Evolutionary conservation across 2,329 filamentous ascomycete species (phyloP), one percentile per base, ranked within the genome.

Genomic region (Fusarium odoratissimum): DNA sequence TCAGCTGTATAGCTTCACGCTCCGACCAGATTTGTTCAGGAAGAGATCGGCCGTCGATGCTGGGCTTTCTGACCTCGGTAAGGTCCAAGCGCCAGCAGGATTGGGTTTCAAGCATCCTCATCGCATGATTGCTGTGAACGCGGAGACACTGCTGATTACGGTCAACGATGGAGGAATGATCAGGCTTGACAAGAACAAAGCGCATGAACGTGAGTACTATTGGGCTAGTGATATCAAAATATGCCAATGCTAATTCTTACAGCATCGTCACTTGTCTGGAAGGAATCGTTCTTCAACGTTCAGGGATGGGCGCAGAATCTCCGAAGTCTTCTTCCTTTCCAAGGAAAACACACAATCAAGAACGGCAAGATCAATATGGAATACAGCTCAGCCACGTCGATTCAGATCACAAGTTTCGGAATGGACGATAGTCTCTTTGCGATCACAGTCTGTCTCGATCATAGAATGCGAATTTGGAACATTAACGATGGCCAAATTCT

Each of bases 381-480:
- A 70, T 84, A 90, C 68, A 91, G 89, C 64, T 88, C 92, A 6
- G 91, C 91, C 7, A 91, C 90, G 1, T 91, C 92, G 8, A 87
- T 89, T 72, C 81, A 90, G 80, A 80, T 88, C 57, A 86, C 87
- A 16, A 81, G 83, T 33, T 81, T 90, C 67, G 88, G 87, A 7
- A 80, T 87, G 25, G 83, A 87, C 13, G 81, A 84, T 55, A 82
- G 82, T 10, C 82, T 86, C 3, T 91, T 89, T 73, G 85, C 89
- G 4, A 93, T 97, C 76, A 95, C 95, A 0, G 90, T 97, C 54
- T 96, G 93, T 71, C 85, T 99, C 67, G 95, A 99, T 76, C 95
- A 99, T 79, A 92, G 91, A 16, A 84, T 99, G 79, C 91, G 95
- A 77, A 91, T 96, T 42, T 98, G 96, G 95, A 96, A 97, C 78